A percentile compares a stretch with the other conserved stretches of the same genome.
Evolutionary conservation across 2,329 filamentous ascomycete genomes (phyloP).

Genomic region (Penicillium sp.): DNA sequence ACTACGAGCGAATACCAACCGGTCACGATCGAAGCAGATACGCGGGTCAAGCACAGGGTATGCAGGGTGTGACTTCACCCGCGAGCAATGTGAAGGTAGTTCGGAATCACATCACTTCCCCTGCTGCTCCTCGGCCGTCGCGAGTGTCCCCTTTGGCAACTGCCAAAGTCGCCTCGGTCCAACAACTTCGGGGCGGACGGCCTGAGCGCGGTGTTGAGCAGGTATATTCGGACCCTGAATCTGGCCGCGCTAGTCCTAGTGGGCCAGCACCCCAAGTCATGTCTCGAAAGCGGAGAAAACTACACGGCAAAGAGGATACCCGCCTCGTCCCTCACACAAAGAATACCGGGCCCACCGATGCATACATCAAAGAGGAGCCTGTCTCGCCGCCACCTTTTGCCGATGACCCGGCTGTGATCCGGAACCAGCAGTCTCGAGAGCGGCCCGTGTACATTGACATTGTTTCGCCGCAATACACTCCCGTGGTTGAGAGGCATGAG

Average conservation of each 20-base stretch:
- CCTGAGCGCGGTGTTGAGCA: constrained; percentile 38
- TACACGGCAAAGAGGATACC: constrained; percentile 41
- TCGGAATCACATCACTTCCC: constrained; percentile 71
- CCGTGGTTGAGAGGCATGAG: constrained; percentile 39
- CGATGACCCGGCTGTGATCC: constrained; percentile 43
- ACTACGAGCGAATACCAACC: constrained; percentile 28
- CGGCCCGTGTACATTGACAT: constrained; percentile 54
- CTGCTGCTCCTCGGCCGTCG: constrained; percentile 73
- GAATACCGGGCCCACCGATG: constrained; percentile 44
- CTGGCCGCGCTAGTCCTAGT: constrained; percentile 50
- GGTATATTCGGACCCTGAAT: constrained; percentile 30
- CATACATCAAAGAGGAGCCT: constrained; percentile 65
- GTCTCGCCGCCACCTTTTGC: constrained; percentile 62
- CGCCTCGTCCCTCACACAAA: constrained; percentile 39
- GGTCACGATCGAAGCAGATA: constrained; percentile 42
- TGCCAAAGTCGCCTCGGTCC: constrained; percentile 54
- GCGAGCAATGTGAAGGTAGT: constrained; percentile 63
- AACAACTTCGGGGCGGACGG: constrained; percentile 56
- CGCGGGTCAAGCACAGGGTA: constrained; percentile 44
- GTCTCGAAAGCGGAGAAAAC: constrained; percentile 55
- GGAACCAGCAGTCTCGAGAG: constrained; percentile 38
- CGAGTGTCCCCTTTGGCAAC: constrained; percentile 64
- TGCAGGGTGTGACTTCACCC: constrained; percentile 42
- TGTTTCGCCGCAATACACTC: constrained; percentile 43
- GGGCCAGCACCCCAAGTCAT: constrained; percentile 45